phyloP scores from a whole-genome alignment of 257 asterid species.

The Solanum medicagineum region DNA sequence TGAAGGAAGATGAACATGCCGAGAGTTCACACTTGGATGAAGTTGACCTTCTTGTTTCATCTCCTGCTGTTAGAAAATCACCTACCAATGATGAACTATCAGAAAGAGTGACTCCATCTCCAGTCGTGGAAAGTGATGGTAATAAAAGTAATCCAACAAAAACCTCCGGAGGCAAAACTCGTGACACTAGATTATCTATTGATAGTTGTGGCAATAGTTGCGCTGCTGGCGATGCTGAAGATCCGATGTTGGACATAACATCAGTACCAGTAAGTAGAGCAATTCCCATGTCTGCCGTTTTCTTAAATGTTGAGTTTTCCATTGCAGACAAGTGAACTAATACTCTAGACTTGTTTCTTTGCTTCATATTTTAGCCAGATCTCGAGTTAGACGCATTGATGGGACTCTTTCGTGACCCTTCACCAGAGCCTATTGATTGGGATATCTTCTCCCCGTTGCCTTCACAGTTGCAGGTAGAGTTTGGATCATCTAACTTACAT shows the following conservation, averaged over 20 bases:
- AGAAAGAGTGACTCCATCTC: conserved; percentile 28
- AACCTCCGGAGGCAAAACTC: conserved; percentile 10
- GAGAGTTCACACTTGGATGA: conserved; percentile 32
- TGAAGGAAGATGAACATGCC: conserved; percentile 43
- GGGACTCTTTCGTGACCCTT: conserved; percentile 24
- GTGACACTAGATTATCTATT: conserved; percentile 10
- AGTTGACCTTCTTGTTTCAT: conserved; percentile 30
- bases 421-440: conserved; percentile 29
- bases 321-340: neutral
- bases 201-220: conserved; percentile 2
- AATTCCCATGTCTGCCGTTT: neutral
- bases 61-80: conserved; percentile 31
- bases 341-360: neutral
- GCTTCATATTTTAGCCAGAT: conserved; percentile 36
- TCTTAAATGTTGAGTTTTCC: neutral
- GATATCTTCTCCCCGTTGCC: conserved; percentile 47
- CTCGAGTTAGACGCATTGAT: conserved; percentile 50
- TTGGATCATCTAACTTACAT: conserved; percentile 30
- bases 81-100: conserved; percentile 31
- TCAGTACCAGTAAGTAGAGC: conserved; percentile 45
- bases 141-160: conserved; percentile 17
- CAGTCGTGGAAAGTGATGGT: neutral
- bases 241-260: conserved; percentile 3
- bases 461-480: conserved; percentile 53
- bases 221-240: conserved; percentile 8